Percentiles rank a stretch among this genome's conserved stretches.
Conservation (phyloP, 1,139 yeast genomes). For the Magnusiomyces tetraspermus region DNA sequence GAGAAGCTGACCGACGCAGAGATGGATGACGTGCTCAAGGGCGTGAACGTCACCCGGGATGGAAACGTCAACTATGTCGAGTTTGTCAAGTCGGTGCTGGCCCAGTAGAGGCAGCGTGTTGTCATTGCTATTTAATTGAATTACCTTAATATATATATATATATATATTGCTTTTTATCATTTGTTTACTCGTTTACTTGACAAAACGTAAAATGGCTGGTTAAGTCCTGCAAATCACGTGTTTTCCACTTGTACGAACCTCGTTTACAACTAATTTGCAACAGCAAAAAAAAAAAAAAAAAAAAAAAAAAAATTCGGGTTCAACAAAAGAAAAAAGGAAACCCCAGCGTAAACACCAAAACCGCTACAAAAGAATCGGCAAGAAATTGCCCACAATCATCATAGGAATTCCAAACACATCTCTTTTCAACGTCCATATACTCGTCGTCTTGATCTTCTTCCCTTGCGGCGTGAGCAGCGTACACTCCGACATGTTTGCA, state of each 20-base stretch:
- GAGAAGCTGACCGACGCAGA: constrained; percentile 93
- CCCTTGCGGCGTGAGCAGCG: constrained; percentile 51
- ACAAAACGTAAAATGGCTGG: not conserved
- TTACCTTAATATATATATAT: not conserved
- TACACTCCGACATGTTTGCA: constrained; percentile 74
- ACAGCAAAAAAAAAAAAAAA: too few relatives aligned
- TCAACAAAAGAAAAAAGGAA: too few relatives aligned
- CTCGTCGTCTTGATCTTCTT: constrained; percentile 56
- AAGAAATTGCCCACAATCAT: constrained; percentile 75
- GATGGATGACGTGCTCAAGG: constrained; percentile 93
- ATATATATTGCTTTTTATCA: not conserved
- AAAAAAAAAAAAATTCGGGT: too few relatives aligned
- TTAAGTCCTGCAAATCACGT: not conserved
- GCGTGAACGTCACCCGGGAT: constrained; percentile 70
- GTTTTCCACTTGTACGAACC: not conserved
- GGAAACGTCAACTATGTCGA: constrained; percentile 91
- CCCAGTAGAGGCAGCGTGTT: constrained; percentile 43
- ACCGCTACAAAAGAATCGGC: too few relatives aligned
- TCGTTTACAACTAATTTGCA: too few relatives aligned
- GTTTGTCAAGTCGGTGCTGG: constrained; percentile 86
- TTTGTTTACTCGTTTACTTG: not conserved
- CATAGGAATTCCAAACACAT: constrained; percentile 89
- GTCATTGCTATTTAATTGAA: not conserved
- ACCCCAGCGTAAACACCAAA: too few relatives aligned
- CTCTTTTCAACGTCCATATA: constrained; percentile 85